These are phyloP conservation scores for Oryza nivara DNA, from an alignment of 176 grass and related monocot genomes.

Conservation along the genomic window DNA sequence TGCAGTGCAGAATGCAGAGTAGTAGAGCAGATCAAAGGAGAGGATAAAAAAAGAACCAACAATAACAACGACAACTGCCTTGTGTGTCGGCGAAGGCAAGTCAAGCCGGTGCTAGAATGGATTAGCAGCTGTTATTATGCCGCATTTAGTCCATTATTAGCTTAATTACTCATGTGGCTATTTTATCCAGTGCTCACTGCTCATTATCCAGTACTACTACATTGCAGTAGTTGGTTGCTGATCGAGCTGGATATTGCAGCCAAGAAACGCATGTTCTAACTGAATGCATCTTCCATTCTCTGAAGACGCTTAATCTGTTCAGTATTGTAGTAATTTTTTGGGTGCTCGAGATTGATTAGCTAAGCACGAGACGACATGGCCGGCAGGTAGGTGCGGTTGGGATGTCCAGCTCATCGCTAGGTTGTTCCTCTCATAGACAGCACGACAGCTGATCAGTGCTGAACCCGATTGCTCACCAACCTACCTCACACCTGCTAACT, in stretches of 20 bases:
- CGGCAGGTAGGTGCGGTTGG: conserved; percentile 31
- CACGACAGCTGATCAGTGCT: background rate
- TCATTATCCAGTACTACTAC: no score
- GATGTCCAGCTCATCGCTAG: conserved; percentile 30
- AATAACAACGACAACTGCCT: no score
- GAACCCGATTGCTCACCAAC: conserved; percentile 47
- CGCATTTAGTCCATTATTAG: background rate
- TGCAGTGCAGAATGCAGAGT: no score
- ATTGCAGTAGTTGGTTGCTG: background rate
- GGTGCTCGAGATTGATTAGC: background rate
- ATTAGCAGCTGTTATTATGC: background rate
- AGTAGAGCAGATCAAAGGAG: background rate
- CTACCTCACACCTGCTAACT: background rate
- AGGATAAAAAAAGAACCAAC: background rate
- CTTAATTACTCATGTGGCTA: conserved; percentile 2
- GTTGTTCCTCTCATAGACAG: conserved; percentile 14
- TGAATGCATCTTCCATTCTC: background rate
- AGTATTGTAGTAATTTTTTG: background rate
- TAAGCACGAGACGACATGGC: background rate
- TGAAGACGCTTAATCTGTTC: background rate
- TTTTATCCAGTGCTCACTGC: background rate
- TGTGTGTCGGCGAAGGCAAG: conserved; percentile 21
- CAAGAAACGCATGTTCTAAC: background rate
- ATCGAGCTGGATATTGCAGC: conserved; percentile 9
- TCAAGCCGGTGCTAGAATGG: background rate